Evolutionary conservation across 106 monocot genomes (phyloP).

Genomic region (Phalaenopsis equestris): DNA sequence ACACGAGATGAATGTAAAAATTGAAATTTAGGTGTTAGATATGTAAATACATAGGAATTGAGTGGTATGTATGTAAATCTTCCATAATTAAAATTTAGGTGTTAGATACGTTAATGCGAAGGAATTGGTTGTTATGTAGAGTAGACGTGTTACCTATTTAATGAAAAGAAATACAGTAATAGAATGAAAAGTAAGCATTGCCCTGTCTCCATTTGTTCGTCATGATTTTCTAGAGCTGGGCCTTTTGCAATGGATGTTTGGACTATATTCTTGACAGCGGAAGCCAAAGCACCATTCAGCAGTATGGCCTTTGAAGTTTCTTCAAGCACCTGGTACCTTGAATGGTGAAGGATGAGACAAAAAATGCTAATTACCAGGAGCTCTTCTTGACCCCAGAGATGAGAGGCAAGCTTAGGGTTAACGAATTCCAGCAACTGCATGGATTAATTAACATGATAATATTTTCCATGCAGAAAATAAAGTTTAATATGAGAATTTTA

Average conservation of each 20-base stretch:
- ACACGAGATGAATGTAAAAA: too few relatives aligned
- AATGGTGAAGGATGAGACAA: constrained; percentile 62
- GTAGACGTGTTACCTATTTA: too few relatives aligned
- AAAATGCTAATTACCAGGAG: constrained; percentile 51
- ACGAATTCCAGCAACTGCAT: constrained; percentile 58
- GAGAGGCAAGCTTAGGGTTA: constrained; percentile 27
- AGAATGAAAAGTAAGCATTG: constrained; percentile 52
- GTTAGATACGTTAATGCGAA: too few relatives aligned
- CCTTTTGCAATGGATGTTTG: constrained; percentile 56
- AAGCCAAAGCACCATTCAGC: constrained; percentile 43
- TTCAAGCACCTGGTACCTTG: constrained; percentile 38
- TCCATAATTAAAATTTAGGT: too few relatives aligned
- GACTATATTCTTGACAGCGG: constrained; percentile 36
- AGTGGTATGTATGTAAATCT: too few relatives aligned
- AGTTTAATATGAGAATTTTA: background rate
- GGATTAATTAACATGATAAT: constrained; percentile 8
- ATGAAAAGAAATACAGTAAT: constrained; percentile 57
- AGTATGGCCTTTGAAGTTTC: constrained; percentile 77
- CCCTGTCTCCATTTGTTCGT: constrained; percentile 45
- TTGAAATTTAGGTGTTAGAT: too few relatives aligned
- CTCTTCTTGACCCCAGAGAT: constrained; percentile 30
- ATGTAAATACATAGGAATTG: too few relatives aligned
- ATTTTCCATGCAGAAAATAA: background rate
- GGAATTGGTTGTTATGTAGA: too few relatives aligned
- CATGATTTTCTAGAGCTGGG: constrained; percentile 48